Conservation (phyloP, 2,329 filamentous ascomycete species). For the Huntiella abstrusa region DNA sequence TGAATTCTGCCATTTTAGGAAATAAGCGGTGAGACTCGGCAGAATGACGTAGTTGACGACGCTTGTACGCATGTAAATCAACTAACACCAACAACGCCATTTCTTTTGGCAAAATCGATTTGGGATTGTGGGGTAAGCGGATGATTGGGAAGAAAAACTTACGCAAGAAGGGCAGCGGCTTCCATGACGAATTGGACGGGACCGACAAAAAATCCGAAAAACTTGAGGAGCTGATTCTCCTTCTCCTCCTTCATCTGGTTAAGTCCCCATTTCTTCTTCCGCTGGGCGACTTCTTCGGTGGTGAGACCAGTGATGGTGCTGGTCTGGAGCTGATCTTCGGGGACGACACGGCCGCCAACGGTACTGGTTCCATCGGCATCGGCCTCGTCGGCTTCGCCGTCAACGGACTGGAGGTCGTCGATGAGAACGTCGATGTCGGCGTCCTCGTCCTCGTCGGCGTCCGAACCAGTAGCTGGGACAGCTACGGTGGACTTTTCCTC, state of each 20-base stretch:
- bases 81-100: no score
- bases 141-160: slow-evolving; percentile 64
- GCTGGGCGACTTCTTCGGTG: slow-evolving; percentile 43
- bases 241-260: slow-evolving; percentile 89
- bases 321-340: slow-evolving; percentile 62
- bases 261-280: slow-evolving; percentile 54
- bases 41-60: no score
- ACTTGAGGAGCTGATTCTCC: slow-evolving; percentile 69
- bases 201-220: slow-evolving; percentile 64
- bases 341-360: slow-evolving; percentile 38
- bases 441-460: slow-evolving; percentile 54
- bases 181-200: slow-evolving; percentile 93
- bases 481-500: slow-evolving; percentile 34
- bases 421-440: slow-evolving; percentile 77
- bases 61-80: neutral
- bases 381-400: slow-evolving; percentile 47
- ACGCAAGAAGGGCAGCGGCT: slow-evolving; percentile 62
- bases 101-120: neutral
- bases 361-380: slow-evolving; percentile 34
- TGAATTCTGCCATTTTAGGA: no score
- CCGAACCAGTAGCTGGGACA: slow-evolving; percentile 20
- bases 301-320: slow-evolving; percentile 51
- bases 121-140: slow-evolving; percentile 28
- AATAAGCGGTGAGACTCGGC: no score
- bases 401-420: slow-evolving; percentile 67